phyloP scores from a whole-genome alignment of 257 asterid species.

The Salvia miltiorrhiza region DNA sequence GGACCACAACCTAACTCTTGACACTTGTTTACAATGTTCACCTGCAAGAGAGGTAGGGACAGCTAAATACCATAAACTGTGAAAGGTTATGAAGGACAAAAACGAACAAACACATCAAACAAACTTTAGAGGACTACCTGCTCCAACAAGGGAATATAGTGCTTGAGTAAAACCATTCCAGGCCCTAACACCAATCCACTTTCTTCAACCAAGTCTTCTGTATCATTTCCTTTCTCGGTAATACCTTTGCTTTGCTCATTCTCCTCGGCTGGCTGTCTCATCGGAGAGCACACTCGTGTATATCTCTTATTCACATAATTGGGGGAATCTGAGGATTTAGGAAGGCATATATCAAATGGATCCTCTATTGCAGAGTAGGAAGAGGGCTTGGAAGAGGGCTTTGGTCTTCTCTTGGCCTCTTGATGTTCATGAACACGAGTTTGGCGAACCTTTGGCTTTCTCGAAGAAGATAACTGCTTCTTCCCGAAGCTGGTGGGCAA shows the following conservation, averaged over 20 bases:
- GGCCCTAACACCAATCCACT: slow-evolving; percentile 45
- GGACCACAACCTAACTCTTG: slow-evolving; percentile 49
- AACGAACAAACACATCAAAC: neutral
- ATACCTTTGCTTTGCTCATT: slow-evolving; percentile 8
- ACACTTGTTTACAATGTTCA: slow-evolving; percentile 44
- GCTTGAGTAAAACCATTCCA: slow-evolving; percentile 63
- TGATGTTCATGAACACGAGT: slow-evolving; percentile 12
- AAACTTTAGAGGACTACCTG: slow-evolving; percentile 39
- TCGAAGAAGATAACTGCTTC: slow-evolving; percentile 1
- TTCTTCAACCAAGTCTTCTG: slow-evolving; percentile 17
- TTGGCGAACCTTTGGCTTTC: neutral
- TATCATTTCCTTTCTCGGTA: neutral
- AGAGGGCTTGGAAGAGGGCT: neutral
- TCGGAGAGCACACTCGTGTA: neutral
- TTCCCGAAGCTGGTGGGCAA: slow-evolving; percentile 4
- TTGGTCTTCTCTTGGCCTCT: neutral
- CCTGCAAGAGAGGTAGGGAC: slow-evolving; percentile 27
- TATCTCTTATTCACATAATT: neutral
- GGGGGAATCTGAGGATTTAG: slow-evolving; percentile 6
- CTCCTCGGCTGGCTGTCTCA: slow-evolving; percentile 13
- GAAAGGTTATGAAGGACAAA: no score
- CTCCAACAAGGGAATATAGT: slow-evolving; percentile 34
- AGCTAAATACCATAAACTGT: no score
- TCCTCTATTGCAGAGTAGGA: neutral
- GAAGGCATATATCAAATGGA: slow-evolving; percentile 53